Conservation (phyloP, 345 rosid species). For the Eucalyptus marginata region DNA sequence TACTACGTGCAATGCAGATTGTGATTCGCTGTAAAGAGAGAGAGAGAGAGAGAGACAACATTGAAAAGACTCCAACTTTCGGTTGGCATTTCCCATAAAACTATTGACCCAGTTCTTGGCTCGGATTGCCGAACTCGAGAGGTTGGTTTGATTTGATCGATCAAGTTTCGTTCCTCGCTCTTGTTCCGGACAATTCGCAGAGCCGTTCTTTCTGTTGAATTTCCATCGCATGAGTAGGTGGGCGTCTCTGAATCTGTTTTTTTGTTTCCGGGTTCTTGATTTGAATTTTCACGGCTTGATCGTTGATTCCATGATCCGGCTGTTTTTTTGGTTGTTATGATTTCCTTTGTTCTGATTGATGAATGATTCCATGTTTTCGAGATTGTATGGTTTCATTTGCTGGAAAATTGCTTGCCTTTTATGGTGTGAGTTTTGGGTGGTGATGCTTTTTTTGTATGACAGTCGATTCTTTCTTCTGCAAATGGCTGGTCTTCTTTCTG, state of each 20-base stretch:
- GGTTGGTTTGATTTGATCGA: background rate
- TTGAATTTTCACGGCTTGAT: background rate
- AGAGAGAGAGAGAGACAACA: background rate
- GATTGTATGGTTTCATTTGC: background rate
- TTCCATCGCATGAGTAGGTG: conserved; percentile 1
- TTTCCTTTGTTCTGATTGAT: background rate
- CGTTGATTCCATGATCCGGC: background rate
- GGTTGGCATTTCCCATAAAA: background rate
- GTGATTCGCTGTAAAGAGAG: background rate
- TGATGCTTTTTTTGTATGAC: background rate
- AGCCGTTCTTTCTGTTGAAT: background rate
- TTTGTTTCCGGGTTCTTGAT: background rate
- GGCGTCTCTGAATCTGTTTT: background rate
- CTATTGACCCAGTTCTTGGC: background rate
- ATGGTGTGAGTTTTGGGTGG: background rate
- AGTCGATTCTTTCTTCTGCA: background rate
- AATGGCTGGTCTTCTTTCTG: background rate
- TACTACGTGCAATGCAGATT: conserved; percentile 28
- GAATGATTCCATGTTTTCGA: background rate
- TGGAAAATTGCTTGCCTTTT: background rate
- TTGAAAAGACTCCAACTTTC: conserved; percentile 1
- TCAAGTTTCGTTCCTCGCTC: background rate
- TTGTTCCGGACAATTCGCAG: conserved; percentile 2
- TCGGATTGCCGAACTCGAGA: background rate
- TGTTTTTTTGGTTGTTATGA: background rate